A percentile compares a stretch with the other conserved stretches of the same genome.
Evolutionary conservation across 2,329 filamentous ascomycete genomes (phyloP).

Genomic region (Rutstroemia sp.): DNA sequence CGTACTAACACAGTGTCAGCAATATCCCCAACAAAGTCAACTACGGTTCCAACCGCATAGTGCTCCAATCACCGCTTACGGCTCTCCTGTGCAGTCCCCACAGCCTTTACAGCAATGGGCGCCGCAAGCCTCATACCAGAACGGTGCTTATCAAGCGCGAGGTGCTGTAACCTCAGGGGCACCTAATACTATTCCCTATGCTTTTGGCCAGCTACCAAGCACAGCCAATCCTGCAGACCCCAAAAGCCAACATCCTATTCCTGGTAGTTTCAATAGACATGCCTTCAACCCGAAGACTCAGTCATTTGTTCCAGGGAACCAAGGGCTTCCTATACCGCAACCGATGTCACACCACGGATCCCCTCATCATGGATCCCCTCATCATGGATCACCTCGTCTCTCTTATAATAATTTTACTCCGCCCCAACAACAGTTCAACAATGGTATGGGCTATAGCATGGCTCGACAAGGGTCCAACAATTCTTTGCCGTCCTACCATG

Average conservation of each 20-base stretch:
- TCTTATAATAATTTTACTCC: slow-evolving; percentile 33
- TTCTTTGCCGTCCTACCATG: slow-evolving; percentile 30
- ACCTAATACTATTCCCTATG: slow-evolving; percentile 48
- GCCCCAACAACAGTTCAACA: slow-evolving; percentile 28
- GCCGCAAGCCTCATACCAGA: slow-evolving; percentile 22
- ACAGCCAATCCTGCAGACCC: slow-evolving; percentile 64
- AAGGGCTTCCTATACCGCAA: slow-evolving; percentile 40
- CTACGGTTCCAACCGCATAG: slow-evolving; percentile 27
- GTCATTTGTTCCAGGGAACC: slow-evolving; percentile 70
- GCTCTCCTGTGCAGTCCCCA: slow-evolving; percentile 28
- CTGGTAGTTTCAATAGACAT: slow-evolving; percentile 76
- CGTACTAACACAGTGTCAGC: slow-evolving; percentile 18
- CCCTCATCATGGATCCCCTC: slow-evolving; percentile 27
- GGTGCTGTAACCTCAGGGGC: slow-evolving; percentile 20
- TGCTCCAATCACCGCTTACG: slow-evolving; percentile 28
- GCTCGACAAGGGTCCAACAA: slow-evolving; percentile 30
- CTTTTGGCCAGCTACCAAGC: slow-evolving; percentile 70
- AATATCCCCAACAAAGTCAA: slow-evolving; percentile 25
- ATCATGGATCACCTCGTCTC: slow-evolving; percentile 34
- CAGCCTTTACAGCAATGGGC: slow-evolving; percentile 26
- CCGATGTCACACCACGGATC: slow-evolving; percentile 28
- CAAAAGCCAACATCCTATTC: slow-evolving; percentile 73
- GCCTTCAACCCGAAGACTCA: slow-evolving; percentile 93
- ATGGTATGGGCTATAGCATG: slow-evolving; percentile 30
- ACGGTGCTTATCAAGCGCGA: slow-evolving; percentile 25